These are phyloP conservation scores for Cladosporium austrohemisphaericum DNA, from an alignment of 2,329 filamentous ascomycete species.

Conservation along the genomic window DNA sequence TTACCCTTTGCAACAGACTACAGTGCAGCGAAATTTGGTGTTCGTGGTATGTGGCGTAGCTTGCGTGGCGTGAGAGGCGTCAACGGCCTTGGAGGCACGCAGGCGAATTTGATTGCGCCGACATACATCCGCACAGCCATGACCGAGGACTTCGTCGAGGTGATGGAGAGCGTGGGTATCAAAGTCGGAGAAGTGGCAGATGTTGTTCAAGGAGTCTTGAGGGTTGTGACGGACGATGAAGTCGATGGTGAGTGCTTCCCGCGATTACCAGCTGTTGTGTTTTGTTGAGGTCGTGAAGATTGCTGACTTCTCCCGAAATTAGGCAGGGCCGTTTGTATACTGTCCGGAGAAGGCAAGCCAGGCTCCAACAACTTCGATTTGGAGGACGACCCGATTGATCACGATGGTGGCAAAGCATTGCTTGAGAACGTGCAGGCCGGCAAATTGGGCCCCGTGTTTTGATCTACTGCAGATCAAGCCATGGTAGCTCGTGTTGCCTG, in stretches of 20 bases:
- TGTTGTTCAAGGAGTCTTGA: conserved; percentile 22
- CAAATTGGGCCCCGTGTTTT: neutral
- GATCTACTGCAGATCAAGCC: neutral
- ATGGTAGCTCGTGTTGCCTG: neutral
- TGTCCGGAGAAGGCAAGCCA: conserved; percentile 8
- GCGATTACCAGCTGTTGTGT: no score
- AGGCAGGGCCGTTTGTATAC: conserved; percentile 4
- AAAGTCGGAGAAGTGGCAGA: conserved; percentile 19
- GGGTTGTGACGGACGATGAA: conserved; percentile 20
- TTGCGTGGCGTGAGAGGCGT: conserved; percentile 2
- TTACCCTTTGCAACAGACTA: conserved; percentile 20
- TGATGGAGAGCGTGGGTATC: conserved; percentile 12
- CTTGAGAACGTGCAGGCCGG: conserved; percentile 13
- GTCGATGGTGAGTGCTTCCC: conserved; percentile 20
- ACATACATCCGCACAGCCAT: conserved; percentile 19
- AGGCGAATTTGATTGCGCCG: conserved; percentile 23
- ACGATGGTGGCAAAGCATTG: conserved; percentile 16
- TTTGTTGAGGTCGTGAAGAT: neutral
- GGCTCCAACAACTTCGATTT: conserved; percentile 24
- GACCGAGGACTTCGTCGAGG: conserved; percentile 12
- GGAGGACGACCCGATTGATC: conserved; percentile 21
- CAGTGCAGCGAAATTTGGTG: conserved; percentile 20
- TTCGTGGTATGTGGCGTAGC: conserved; percentile 21
- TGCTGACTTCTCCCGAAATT: neutral
- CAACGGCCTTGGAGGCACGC: conserved; percentile 12